Evolutionary conservation across 2,329 filamentous ascomycete genomes (phyloP), one percentile per base, ranked within the genome.

Genomic region (Sporothrix euskadiensis): DNA sequence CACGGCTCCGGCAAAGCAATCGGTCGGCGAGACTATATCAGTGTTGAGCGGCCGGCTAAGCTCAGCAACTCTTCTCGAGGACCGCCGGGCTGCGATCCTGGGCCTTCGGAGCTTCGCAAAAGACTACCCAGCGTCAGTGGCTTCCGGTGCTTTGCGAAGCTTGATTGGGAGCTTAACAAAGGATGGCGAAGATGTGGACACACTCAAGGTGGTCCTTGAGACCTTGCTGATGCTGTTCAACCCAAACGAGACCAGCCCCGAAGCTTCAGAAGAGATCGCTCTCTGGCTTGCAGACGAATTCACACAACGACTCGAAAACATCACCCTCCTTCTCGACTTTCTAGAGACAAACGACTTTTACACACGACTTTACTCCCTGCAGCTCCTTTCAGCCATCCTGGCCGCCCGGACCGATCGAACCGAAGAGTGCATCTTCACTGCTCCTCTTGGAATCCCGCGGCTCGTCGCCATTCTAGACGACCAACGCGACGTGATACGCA

Each of bases 251-350:
- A 84, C 86, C 80, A 97, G 93, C 85, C 88, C 94, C 44, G 95
- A 98, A 86, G 94, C 95, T 71, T 97, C 95, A 16, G 95, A 98
- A 76, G 96, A 99, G 82, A 97, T 99, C 78, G 92, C 92, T 22
- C 85, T 98, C 39, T 99, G 96, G 94, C 87, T 99, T 74, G 96
- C 96, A 71, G 96, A 99, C 83, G 95, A 98, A 82, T 99, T 99
- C 81, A 98, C 96, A 47, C 94, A 97, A 86, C 91, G 93, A 76
- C 94, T 98, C 88, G 95, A 98, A 83, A 98, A 99, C 81, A 95
- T 98, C 75, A 95, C 93, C 1, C 85, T 96, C 19, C 88, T 99
- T 32, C 88, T 99, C 75, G 92, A 96, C 80, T 92, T 99, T 73
- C 87, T 99, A 76, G 95, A 98, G 77, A 90, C 91, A 16, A 87